Evolutionary conservation across 2,329 filamentous ascomycete species (phyloP).

Genomic region (Cladorrhinum sp.): DNA sequence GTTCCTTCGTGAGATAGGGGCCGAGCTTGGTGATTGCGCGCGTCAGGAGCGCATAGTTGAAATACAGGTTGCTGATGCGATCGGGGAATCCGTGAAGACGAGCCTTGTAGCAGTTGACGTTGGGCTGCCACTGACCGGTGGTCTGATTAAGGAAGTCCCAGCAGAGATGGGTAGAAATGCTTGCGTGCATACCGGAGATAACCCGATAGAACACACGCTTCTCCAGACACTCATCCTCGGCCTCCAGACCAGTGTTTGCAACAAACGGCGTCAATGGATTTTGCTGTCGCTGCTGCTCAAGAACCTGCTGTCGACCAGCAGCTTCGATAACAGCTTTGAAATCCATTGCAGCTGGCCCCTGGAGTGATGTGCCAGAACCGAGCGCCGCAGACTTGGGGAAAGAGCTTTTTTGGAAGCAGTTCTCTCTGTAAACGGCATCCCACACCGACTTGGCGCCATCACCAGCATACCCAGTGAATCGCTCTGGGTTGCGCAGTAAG

Average conservation of each 20-base stretch:
- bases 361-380: slow-evolving; percentile 43
- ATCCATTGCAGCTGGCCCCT: slow-evolving; percentile 55
- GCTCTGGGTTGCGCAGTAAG: slow-evolving; percentile 86
- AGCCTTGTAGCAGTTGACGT: slow-evolving; percentile 81
- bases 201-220: slow-evolving; percentile 98
- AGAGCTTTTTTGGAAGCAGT: slow-evolving; percentile 78
- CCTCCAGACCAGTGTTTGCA: slow-evolving; percentile 64
- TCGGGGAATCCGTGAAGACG: slow-evolving; percentile 85
- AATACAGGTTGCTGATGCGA: slow-evolving; percentile 94
- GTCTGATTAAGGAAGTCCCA: slow-evolving; percentile 95
- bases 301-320: slow-evolving; percentile 57
- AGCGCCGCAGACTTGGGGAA: slow-evolving; percentile 59
- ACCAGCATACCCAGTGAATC: slow-evolving; percentile 91
- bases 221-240: slow-evolving; percentile 90
- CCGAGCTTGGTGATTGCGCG: slow-evolving; percentile 88
- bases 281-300: slow-evolving; percentile 57
- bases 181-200: slow-evolving; percentile 96
- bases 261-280: slow-evolving; percentile 57
- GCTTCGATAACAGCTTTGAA: slow-evolving; percentile 60
- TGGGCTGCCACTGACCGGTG: slow-evolving; percentile 89
- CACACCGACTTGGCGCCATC: slow-evolving; percentile 84
- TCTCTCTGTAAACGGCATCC: slow-evolving; percentile 95
- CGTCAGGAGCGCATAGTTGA: slow-evolving; percentile 95
- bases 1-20: slow-evolving; percentile 61
- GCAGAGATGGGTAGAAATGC: slow-evolving; percentile 93